A percentile compares a stretch with the other conserved stretches of the same genome.
These are phyloP conservation scores for Monosporascus sp. DNA, from an alignment of 2,329 filamentous ascomycete species.

Conservation along the genomic window DNA sequence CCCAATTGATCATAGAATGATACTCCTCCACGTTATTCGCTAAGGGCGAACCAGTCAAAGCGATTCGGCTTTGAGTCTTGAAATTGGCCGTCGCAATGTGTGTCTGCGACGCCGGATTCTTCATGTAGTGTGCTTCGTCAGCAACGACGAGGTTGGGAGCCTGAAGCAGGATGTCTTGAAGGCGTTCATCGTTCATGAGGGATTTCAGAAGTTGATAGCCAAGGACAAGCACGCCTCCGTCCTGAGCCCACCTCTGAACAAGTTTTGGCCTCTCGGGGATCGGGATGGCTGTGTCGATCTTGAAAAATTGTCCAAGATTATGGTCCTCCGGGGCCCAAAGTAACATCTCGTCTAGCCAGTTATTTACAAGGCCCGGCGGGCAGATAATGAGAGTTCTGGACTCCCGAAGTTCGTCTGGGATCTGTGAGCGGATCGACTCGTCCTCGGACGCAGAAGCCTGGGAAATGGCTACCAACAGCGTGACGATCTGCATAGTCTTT, in stretches of 20 bases:
- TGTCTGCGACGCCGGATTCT: conserved; percentile 54
- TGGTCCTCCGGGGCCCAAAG: conserved; percentile 57
- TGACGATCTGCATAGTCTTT: conserved; percentile 89
- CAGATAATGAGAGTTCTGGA: conserved; percentile 69
- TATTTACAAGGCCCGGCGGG: conserved; percentile 68
- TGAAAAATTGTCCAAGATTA: conserved; percentile 50
- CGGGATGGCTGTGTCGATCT: conserved; percentile 42
- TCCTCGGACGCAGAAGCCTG: conserved; percentile 59
- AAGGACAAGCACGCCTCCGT: conserved; percentile 70
- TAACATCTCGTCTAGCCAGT: conserved; percentile 75
- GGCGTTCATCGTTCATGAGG: conserved; percentile 25
- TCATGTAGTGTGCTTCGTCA: conserved; percentile 80
- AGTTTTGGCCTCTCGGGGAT: conserved; percentile 33
- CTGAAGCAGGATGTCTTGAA: conserved; percentile 47
- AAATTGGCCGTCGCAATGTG: conserved; percentile 53
- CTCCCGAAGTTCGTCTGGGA: conserved; percentile 59
- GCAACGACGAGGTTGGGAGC: conserved; percentile 69
- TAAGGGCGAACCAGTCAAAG: conserved; percentile 80
- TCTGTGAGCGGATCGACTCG: conserved; percentile 52
- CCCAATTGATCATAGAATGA: conserved; percentile 82
- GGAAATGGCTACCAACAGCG: conserved; percentile 70
- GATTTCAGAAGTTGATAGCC: conserved; percentile 66
- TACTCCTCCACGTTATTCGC: conserved; percentile 83
- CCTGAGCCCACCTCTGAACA: conserved; percentile 54
- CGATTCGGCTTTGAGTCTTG: conserved; percentile 66